A percentile compares a stretch with the other conserved stretches of the same genome.
phyloP scores from a whole-genome alignment of 2,329 filamentous ascomycete genomes.

The Fusarium sp. region DNA sequence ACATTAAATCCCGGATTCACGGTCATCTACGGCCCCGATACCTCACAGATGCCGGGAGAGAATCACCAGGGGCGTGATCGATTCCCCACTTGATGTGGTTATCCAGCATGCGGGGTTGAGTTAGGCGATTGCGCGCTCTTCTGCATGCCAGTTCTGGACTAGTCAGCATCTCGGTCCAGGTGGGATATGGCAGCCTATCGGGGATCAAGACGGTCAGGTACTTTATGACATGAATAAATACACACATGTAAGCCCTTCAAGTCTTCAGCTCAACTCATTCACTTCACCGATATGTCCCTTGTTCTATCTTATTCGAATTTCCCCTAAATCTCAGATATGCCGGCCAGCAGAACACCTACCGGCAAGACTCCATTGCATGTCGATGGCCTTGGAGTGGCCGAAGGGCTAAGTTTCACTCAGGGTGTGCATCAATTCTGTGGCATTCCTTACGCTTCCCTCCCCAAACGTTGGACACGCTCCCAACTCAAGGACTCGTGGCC shows the following conservation, averaged over 20 bases:
- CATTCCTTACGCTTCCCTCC: constrained; percentile 25
- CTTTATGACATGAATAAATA: not conserved
- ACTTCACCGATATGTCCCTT: not conserved
- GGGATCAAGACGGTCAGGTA: not conserved
- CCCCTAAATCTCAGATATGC: not conserved
- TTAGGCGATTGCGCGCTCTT: not conserved
- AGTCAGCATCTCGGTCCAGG: not conserved
- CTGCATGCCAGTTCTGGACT: not conserved
- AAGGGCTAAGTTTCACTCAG: constrained; percentile 17
- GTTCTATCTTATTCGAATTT: too few species aligned
- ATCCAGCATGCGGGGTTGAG: not conserved
- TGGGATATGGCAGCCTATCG: not conserved
- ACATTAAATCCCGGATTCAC: constrained; percentile 3
- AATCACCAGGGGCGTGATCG: not conserved
- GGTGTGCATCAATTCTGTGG: constrained; percentile 25
- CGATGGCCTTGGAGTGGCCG: not conserved
- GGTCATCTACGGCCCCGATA: constrained; percentile 7
- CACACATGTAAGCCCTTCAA: not conserved
- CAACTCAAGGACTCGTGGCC: constrained; percentile 12
- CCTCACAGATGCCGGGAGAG: constrained; percentile 24
- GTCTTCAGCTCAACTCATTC: not conserved
- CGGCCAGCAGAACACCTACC: not conserved
- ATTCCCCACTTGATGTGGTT: not conserved
- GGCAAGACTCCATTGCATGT: not conserved
- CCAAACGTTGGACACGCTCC: constrained; percentile 31